phyloP scores from a whole-genome alignment of 1,139 yeast species.

The Blastobotrys proliferans region DNA sequence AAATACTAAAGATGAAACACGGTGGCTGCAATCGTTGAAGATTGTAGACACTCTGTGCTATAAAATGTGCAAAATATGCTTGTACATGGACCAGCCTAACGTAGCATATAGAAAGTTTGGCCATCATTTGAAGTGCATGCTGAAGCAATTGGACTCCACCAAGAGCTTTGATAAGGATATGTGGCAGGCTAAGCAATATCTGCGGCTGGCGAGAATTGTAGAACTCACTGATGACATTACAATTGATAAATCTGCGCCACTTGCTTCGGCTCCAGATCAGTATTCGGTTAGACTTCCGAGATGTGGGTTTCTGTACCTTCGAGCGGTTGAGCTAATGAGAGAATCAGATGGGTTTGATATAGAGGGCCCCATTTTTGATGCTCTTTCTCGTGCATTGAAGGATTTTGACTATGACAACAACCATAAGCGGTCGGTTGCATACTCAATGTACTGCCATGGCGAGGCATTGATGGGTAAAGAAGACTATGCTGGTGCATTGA shows the following conservation, averaged over 20 bases:
- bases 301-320: constrained; percentile 44
- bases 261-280: constrained; percentile 28
- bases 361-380: constrained; percentile 27
- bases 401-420: constrained; percentile 18
- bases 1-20: background rate
- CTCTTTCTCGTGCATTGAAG: constrained; percentile 24
- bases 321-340: constrained; percentile 33
- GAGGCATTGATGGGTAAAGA: constrained; percentile 39
- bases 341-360: constrained; percentile 17
- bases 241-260: constrained; percentile 38
- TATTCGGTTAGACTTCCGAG: constrained; percentile 42
- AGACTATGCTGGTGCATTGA: constrained; percentile 40
- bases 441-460: constrained; percentile 48
- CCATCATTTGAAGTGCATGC: constrained; percentile 51
- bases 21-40: constrained; percentile 45
- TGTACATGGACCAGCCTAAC: constrained; percentile 58
- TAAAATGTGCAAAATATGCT: constrained; percentile 58
- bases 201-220: constrained; percentile 58
- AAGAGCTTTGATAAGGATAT: constrained; percentile 25
- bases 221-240: constrained; percentile 43
- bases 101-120: constrained; percentile 60
- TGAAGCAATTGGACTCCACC: constrained; percentile 25
- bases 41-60: constrained; percentile 59
- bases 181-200: constrained; percentile 41
- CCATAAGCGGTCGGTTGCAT: constrained; percentile 36